phyloP scores from a whole-genome alignment of 352 stramenopile genomes.

The Aphanomyces euteiches region DNA sequence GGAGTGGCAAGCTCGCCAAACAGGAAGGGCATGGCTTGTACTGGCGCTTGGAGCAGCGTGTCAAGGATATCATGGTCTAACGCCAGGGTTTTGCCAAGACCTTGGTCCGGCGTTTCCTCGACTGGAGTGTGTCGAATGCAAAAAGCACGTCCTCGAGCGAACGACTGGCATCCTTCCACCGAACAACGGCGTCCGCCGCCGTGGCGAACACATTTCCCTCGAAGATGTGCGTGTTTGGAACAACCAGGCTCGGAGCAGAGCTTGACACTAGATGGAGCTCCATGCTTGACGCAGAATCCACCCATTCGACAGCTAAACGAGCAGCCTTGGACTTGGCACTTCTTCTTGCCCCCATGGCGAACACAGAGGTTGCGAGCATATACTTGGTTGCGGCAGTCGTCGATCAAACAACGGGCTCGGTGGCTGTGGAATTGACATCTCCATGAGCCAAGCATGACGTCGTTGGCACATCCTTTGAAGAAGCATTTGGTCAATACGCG shows the following conservation, averaged over 20 bases:
- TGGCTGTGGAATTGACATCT: constrained; percentile 14
- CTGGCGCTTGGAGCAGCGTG: too few species aligned
- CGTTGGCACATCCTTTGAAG: constrained; percentile 20
- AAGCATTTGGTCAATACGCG: constrained; percentile 6
- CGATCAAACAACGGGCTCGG: not conserved
- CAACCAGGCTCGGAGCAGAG: constrained; percentile 12
- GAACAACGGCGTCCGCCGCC: constrained; percentile 13
- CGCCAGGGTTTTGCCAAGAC: too few species aligned
- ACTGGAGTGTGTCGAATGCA: constrained; percentile 13
- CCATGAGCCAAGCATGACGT: constrained; percentile 6
- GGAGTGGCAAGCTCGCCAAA: too few species aligned
- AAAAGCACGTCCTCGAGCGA: constrained; percentile 5
- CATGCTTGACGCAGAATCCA: constrained; percentile 7
- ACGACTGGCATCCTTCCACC: constrained; percentile 10
- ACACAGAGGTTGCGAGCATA: constrained; percentile 21
- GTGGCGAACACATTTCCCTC: constrained; percentile 20
- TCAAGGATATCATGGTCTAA: too few species aligned
- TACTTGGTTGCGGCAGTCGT: constrained; percentile 22
- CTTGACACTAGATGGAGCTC: not conserved
- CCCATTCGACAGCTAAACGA: not conserved
- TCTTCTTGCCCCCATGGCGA: constrained; percentile 18
- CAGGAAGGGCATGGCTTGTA: too few species aligned
- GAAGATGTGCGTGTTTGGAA: constrained; percentile 4
- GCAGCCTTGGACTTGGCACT: constrained; percentile 7
- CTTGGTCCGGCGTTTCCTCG: not conserved